A percentile compares a stretch with the other conserved stretches of the same genome.
phyloP scores from a whole-genome alignment of 495 filamentous ascomycete species.

The Bryoglossum gracile region DNA sequence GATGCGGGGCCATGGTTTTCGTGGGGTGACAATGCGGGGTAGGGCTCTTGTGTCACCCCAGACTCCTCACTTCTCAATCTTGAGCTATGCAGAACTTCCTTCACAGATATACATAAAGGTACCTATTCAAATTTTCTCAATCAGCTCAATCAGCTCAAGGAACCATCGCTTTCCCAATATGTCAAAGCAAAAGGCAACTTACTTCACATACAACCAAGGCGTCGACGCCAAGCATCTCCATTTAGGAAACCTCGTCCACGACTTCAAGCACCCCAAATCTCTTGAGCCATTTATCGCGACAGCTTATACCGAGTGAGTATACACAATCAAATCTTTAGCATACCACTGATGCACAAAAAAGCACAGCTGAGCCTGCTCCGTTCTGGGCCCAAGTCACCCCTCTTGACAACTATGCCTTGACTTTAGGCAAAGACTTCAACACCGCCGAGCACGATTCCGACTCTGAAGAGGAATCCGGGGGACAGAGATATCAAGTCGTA shows the following conservation, averaged over 20 bases:
- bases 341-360: neutral
- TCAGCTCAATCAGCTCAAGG: neutral
- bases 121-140: neutral
- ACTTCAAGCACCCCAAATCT: conserved; percentile 8
- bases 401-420: conserved; percentile 19
- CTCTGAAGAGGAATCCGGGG: neutral
- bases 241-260: conserved; percentile 20
- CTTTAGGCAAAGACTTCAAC: conserved; percentile 8
- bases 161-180: neutral
- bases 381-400: conserved; percentile 8
- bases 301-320: conserved; percentile 16
- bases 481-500: conserved; percentile 14
- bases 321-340: no score
- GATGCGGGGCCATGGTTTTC: no score
- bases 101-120: neutral
- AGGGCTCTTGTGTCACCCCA: neutral
- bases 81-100: neutral
- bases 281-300: conserved; percentile 16
- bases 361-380: conserved; percentile 11
- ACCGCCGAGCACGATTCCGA: conserved; percentile 2
- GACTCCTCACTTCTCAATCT: neutral
- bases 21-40: neutral
- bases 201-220: conserved; percentile 17
- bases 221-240: conserved; percentile 16
- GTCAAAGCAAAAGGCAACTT: conserved; percentile 7